Conservation (phyloP, 75 land plant genomes). For the Adiantum capillusveneris region DNA sequence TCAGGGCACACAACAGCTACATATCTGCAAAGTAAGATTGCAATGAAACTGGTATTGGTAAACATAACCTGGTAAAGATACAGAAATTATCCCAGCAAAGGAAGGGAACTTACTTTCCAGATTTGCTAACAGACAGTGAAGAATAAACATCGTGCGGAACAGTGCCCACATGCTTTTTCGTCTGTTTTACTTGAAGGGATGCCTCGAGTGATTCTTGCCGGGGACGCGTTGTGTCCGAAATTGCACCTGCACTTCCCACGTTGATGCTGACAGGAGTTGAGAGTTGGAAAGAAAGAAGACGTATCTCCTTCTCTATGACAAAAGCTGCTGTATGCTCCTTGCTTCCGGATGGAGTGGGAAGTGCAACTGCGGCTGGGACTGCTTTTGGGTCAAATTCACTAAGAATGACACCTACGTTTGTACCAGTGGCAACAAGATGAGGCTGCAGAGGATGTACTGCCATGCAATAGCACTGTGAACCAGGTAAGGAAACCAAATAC, state of each 20-base stretch:
- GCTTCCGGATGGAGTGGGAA: constrained; percentile 65
- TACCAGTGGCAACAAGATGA: constrained; percentile 93
- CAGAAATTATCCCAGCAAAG: background rate
- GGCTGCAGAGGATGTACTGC: constrained; percentile 93
- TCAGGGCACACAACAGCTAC: constrained; percentile 95
- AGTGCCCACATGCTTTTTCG: constrained; percentile 54
- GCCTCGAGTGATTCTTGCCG: constrained; percentile 53
- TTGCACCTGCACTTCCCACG: constrained; percentile 53
- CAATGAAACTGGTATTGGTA: background rate
- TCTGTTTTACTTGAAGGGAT: constrained; percentile 68
- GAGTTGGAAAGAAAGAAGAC: constrained; percentile 75
- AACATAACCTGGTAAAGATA: too few species aligned
- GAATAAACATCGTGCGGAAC: constrained; percentile 85
- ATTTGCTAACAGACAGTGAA: constrained; percentile 76
- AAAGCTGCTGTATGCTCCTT: constrained; percentile 88
- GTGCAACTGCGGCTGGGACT: constrained; percentile 78
- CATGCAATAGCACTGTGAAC: constrained; percentile 91
- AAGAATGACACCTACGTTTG: constrained; percentile 85
- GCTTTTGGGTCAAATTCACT: constrained; percentile 90
- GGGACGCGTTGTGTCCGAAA: constrained; percentile 49
- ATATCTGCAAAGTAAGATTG: constrained; percentile 41
- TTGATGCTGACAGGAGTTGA: constrained; percentile 55
- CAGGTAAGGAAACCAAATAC: too few species aligned
- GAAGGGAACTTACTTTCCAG: constrained; percentile 73
- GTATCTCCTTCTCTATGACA: constrained; percentile 69